These are phyloP conservation scores for Cyclocybe cylindracea DNA, from an alignment of 768 basidiomycete species.

Conservation along the genomic window DNA sequence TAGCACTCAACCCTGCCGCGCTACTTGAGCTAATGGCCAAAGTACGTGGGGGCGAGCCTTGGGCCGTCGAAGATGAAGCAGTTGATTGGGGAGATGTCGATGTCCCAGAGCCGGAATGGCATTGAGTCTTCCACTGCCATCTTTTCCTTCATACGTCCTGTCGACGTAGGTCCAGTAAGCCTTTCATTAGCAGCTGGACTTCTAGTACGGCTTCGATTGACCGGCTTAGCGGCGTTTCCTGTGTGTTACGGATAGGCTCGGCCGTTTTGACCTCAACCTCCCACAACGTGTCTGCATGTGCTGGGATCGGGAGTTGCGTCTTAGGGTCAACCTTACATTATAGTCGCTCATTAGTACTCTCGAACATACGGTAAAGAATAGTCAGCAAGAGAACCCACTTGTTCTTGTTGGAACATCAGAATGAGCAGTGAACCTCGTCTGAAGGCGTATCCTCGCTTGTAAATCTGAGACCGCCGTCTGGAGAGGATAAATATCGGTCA, in stretches of 20 bases:
- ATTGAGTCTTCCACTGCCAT: neutral
- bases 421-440: constrained; percentile 70
- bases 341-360: neutral
- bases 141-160: constrained; percentile 54
- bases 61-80: constrained; percentile 34
- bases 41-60: constrained; percentile 25
- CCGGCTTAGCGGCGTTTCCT: constrained; percentile 70
- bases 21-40: constrained; percentile 45
- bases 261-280: constrained; percentile 89
- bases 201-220: constrained; percentile 77
- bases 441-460: constrained; percentile 81
- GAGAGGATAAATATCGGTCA: constrained; percentile 6
- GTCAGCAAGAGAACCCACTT: constrained; percentile 40
- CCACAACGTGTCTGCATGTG: constrained; percentile 82
- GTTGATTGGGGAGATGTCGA: constrained; percentile 56
- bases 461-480: constrained; percentile 72
- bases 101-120: constrained; percentile 24
- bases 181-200: constrained; percentile 84
- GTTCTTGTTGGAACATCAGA: constrained; percentile 85
- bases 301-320: constrained; percentile 74
- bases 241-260: constrained; percentile 73
- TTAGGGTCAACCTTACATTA: constrained; percentile 63
- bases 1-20: constrained; percentile 38
- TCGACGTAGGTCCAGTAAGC: constrained; percentile 73
- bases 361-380: neutral